These are phyloP conservation scores for Globisporangium alternatum DNA, from an alignment of 352 stramenopile genomes.

Conservation along the genomic window DNA sequence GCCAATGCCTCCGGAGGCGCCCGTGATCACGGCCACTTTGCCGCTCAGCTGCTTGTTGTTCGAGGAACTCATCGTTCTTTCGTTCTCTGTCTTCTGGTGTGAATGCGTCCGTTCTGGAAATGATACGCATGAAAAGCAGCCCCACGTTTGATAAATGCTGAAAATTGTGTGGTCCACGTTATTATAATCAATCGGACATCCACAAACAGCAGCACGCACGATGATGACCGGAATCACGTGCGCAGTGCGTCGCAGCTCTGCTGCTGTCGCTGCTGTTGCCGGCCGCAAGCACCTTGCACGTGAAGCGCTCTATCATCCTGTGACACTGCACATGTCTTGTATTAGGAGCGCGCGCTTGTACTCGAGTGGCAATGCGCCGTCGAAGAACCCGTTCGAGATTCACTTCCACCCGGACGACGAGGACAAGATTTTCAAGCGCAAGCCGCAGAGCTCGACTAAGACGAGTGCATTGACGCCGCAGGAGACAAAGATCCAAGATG, in stretches of 20 bases:
- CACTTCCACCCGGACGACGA: slow-evolving; percentile 30
- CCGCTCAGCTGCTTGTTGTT: slow-evolving; percentile 36
- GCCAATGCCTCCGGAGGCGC: slow-evolving; percentile 87
- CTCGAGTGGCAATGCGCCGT: neutral
- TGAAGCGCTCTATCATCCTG: neutral
- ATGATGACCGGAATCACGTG: slow-evolving; percentile 1
- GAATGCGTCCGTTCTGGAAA: neutral
- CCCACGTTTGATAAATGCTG: neutral
- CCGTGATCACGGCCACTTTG: slow-evolving; percentile 88
- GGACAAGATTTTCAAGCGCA: slow-evolving; percentile 8
- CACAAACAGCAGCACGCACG: neutral
- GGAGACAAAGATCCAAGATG: slow-evolving; percentile 22
- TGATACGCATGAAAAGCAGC: neutral
- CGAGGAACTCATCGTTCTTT: neutral
- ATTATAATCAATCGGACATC: neutral
- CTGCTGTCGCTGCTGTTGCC: neutral
- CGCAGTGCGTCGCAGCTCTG: neutral
- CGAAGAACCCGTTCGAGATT: slow-evolving; percentile 52
- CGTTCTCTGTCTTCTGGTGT: neutral
- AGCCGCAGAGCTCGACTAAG: neutral
- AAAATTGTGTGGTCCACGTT: neutral
- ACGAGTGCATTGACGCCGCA: slow-evolving; percentile 3
- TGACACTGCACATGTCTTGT: no score
- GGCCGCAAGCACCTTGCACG: neutral
- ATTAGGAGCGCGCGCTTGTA: neutral